Evolutionary conservation across 2,329 filamentous ascomycete genomes (phyloP).

Genomic region (Neospermospora avenae): DNA sequence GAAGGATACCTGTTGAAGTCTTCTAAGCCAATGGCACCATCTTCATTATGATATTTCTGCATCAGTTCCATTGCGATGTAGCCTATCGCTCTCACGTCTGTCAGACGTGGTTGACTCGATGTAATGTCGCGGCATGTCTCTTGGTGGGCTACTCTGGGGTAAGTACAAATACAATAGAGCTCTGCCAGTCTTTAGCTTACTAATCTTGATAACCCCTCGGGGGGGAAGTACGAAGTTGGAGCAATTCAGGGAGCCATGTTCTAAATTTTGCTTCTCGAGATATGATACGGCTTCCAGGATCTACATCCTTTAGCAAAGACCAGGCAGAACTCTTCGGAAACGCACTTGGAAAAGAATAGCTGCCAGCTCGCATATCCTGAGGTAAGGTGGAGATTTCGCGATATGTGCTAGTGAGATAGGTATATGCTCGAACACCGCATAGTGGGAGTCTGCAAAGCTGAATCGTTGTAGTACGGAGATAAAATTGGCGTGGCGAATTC

Average conservation of each 20-base stretch:
- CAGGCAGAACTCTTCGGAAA: neutral
- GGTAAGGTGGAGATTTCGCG: conserved; percentile 3
- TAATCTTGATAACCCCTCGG: conserved; percentile 13
- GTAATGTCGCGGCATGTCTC: conserved; percentile 10
- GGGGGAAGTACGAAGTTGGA: conserved; percentile 15
- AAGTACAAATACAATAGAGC: conserved; percentile 1
- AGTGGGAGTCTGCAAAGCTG: conserved; percentile 14
- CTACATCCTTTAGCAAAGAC: neutral
- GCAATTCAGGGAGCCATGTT: conserved; percentile 12
- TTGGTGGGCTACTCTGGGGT: conserved; percentile 5
- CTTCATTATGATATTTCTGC: conserved; percentile 9
- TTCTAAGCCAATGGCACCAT: conserved; percentile 6
- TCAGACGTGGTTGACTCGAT: neutral
- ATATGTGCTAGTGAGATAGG: conserved; percentile 12
- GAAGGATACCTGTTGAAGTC: conserved; percentile 7
- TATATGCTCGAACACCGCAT: conserved; percentile 17
- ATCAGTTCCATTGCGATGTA: conserved; percentile 17
- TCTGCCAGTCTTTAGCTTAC: neutral
- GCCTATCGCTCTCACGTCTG: conserved; percentile 15
- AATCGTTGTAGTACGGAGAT: conserved; percentile 13
- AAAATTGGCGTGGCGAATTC: conserved; percentile 14
- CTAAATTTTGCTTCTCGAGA: conserved; percentile 6
- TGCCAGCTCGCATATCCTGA: conserved; percentile 5
- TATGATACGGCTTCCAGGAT: conserved; percentile 14
- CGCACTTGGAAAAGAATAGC: conserved; percentile 12